Evolutionary conservation across 495 filamentous ascomycete species (phyloP).

Genomic region (Aspergillus cristatus): DNA sequence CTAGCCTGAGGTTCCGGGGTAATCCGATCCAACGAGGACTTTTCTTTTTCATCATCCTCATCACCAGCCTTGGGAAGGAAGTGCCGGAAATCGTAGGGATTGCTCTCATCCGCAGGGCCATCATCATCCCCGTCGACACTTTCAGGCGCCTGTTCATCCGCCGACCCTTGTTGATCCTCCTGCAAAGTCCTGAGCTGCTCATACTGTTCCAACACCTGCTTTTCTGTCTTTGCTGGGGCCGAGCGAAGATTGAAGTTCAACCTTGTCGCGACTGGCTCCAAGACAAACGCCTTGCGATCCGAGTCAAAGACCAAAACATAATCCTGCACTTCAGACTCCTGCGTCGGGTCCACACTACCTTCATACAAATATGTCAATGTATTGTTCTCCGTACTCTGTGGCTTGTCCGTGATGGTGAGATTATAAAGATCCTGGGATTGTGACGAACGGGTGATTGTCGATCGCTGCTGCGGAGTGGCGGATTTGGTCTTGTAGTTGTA

Average conservation of each 20-base stretch:
- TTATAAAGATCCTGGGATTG: constrained; percentile 33
- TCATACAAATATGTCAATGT: constrained; percentile 38
- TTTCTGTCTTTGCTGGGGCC: constrained; percentile 37
- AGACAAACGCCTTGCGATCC: constrained; percentile 37
- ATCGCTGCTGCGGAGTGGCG: constrained; percentile 28
- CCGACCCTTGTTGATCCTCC: constrained; percentile 30
- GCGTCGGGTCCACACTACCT: constrained; percentile 37
- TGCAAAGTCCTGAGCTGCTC: constrained; percentile 35
- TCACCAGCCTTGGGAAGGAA: constrained; percentile 38
- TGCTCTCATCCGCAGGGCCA: constrained; percentile 39
- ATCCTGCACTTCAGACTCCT: constrained; percentile 24
- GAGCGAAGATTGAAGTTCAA: constrained; percentile 50
- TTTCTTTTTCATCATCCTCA: constrained; percentile 24
- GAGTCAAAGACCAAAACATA: constrained; percentile 47
- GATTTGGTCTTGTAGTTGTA: constrained; percentile 49
- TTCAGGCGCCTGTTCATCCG: constrained; percentile 32
- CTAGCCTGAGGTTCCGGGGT: constrained; percentile 21
- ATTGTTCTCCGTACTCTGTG: constrained; percentile 30
- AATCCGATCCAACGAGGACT: constrained; percentile 27
- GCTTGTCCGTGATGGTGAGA: constrained; percentile 42
- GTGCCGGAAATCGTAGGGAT: constrained; percentile 52
- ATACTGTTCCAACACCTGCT: constrained; percentile 36
- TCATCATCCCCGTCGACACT: constrained; percentile 32
- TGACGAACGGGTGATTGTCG: constrained; percentile 30
- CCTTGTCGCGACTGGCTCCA: constrained; percentile 41